Evolutionary conservation across 2,329 filamentous ascomycete genomes (phyloP), one percentile per base, ranked within the genome.

Genomic region (Fusarium sp.): DNA sequence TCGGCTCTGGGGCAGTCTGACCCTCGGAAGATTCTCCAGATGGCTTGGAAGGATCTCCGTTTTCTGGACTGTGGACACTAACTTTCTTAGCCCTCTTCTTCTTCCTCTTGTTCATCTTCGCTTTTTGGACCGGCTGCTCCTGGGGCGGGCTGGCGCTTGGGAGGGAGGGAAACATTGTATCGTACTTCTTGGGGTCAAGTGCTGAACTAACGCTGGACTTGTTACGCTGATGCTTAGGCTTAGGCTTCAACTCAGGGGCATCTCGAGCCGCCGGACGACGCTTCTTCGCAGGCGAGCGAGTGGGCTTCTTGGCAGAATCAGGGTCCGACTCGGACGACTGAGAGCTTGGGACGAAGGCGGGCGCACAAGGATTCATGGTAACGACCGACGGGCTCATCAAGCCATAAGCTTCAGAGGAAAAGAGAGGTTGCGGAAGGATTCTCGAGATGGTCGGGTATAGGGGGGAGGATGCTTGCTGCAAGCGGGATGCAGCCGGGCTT

Each of bases 291-390:
- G 71, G 64, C 9, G 50, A 60, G 18, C 31, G 60, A 5, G 57
- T 35, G 16, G 22, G 45, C 35, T 22, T n/a, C 20, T 72, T 54
- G 29, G 64, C 52, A 10, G 29, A 62, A 40, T 57, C 50, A 38
- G 60, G 60, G 22, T 24, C 56, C 7, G 45, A 59, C 20, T 72
- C 58, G 14, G 68, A 62, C 22, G 59, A n/a, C 56, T 56, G 34
- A 18, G 52, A 38, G 52, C 47, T 71, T 18, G 80, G 79, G 20
- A 74, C 69, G 57, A 81, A 81, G 20, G 73, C 69, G n/a, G 70
- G 67, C 9, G 79, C 79, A 20, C 70, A 72, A 5, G 79, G 79
- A 69, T 81, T 81, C 79, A 81, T 81, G 40, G 37, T 65, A 29
- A 34, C 34, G 37, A 37, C 20, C 10, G 18, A 34, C 4, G 45